These are phyloP conservation scores for Canavalia ensiformis DNA, from an alignment of 306 rosid species.

Conservation along the genomic window DNA sequence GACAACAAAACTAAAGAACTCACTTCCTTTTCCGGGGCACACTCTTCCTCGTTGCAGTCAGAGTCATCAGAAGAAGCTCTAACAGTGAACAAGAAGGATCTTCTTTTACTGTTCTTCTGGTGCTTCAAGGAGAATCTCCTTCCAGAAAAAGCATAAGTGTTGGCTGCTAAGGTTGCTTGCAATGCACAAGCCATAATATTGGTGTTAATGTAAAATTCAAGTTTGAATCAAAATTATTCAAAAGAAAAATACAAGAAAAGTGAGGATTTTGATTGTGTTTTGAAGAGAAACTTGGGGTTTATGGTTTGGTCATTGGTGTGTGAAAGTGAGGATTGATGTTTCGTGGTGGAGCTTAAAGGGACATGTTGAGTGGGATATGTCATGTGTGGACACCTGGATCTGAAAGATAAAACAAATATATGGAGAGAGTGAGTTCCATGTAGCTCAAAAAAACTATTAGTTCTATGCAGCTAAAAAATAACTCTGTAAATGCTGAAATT, in stretches of 20 bases:
- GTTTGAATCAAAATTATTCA: conserved; percentile 27
- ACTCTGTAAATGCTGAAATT: too few species aligned
- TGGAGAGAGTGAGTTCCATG: not conserved
- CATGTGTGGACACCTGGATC: conserved; percentile 40
- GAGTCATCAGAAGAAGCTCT: conserved; percentile 79
- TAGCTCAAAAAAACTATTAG: not conserved
- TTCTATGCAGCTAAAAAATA: too few species aligned
- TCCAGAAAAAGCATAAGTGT: conserved; percentile 60
- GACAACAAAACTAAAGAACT: conserved; percentile 2
- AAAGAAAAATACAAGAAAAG: not conserved
- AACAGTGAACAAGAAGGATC: conserved; percentile 48
- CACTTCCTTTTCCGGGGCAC: conserved; percentile 98
- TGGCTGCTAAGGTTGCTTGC: conserved; percentile 75
- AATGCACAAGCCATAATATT: conserved; percentile 69
- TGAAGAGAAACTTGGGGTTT: conserved; percentile 1
- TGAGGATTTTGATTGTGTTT: conserved; percentile 20
- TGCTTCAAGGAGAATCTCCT: conserved; percentile 58
- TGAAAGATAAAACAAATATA: conserved; percentile 17
- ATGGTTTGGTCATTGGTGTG: not conserved
- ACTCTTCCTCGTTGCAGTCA: conserved; percentile 89
- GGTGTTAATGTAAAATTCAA: not conserved
- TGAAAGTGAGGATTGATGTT: conserved; percentile 41
- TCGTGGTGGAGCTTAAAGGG: conserved; percentile 54
- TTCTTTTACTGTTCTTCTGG: conserved; percentile 49
- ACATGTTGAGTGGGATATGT: conserved; percentile 36